Evolutionary conservation across 768 basidiomycete genomes (phyloP).

Genomic region (Panus rudis): DNA sequence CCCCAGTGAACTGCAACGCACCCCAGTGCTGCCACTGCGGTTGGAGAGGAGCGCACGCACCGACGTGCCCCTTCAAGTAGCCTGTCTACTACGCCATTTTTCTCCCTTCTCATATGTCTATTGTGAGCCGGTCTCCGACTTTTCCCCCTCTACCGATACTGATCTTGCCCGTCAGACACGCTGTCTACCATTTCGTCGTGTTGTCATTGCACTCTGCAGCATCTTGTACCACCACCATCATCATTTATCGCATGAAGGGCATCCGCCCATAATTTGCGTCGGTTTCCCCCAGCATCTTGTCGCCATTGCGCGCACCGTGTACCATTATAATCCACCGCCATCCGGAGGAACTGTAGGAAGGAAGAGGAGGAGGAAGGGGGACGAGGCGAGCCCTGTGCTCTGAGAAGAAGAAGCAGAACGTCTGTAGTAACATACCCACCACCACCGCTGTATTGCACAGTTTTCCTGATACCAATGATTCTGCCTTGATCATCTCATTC

Average conservation of each 20-base stretch:
- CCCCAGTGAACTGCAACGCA: constrained; percentile 43
- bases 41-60: constrained; percentile 52
- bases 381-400: neutral
- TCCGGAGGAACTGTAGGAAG: constrained; percentile 6
- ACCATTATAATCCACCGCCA: constrained; percentile 11
- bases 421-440: too few species aligned
- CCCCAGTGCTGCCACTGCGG: constrained; percentile 79
- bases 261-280: too few species aligned
- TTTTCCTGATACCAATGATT: neutral
- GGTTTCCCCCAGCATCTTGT: too few species aligned
- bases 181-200: constrained; percentile 11
- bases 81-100: constrained; percentile 14
- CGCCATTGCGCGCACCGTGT: constrained; percentile 9
- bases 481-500: neutral
- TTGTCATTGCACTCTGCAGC: constrained; percentile 21
- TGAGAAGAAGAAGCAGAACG: constrained; percentile 1
- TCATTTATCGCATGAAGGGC: too few species aligned
- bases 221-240: constrained; percentile 22
- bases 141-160: constrained; percentile 4
- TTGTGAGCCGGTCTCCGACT: constrained; percentile 5
- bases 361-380: constrained; percentile 10
- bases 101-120: constrained; percentile 21
- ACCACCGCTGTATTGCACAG: too few species aligned
- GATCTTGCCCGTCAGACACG: neutral
- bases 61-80: constrained; percentile 62